Base-by-base conservation (phyloP, 768 basidiomycete species). In the Russula emetica region DNA sequence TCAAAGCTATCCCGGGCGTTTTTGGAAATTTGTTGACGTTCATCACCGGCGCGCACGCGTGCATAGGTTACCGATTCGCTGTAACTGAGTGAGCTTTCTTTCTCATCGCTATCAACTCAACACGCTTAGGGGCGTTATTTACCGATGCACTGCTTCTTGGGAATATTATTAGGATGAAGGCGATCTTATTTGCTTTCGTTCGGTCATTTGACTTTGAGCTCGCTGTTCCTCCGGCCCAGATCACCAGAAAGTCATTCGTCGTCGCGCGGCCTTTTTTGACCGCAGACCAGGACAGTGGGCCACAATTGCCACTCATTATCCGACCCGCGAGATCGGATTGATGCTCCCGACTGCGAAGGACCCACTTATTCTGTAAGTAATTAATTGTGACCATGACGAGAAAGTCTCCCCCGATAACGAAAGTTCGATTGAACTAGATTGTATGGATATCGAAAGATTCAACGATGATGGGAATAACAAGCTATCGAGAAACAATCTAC, bases 201-300 rank as follows among this genome's bases (percentile, higher is more conserved):
- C 71, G 71, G 18, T 58, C 71, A 14, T 72, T 72, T 54, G 69
- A 69, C 20, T 70, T 70, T 49, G 66, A 63, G 40, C 58, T 70
- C 14, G 66, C 64, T 0, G 32, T 63, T 34, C 45, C 47, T 9
- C 34, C 61, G 6, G 59, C 32, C 14, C 55, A 61, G 3, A 62
- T 69, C 40, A 38, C 36, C 13, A 30, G 58, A 45, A 58, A 24
- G 52, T 58, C 61, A 9, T 51, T 64, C 34, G 38, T 63, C 30
- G 69, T 70, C 4, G 26, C 44, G 11, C 67, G 69, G 7, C 70
- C 70, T 16, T 52, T 49, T 22, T 16, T 70, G 10, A 16, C 42
- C 10, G 52, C 58, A 2, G 58, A 70, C 3, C 26, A 22, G 14
- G 38, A 60, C 2, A 30, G 24, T 18, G 67, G 63, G 3, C 52